phyloP scores from a whole-genome alignment of 148 eudicot genomes.

The Vaccinium vitisidaea region DNA sequence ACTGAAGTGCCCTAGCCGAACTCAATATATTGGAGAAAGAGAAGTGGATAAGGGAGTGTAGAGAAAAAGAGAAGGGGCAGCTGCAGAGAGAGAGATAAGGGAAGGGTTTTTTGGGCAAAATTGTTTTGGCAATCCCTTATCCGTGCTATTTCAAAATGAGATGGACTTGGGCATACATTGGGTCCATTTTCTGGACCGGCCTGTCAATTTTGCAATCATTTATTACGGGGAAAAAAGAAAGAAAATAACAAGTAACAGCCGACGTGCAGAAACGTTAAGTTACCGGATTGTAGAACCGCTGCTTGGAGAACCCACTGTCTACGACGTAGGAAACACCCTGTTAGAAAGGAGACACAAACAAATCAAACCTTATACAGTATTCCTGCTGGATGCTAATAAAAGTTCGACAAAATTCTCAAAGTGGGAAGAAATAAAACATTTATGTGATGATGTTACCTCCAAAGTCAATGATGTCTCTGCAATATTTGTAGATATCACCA shows the following conservation, averaged over 20 bases:
- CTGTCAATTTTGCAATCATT: background rate
- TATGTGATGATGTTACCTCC: constrained; percentile 51
- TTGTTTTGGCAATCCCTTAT: too few species aligned
- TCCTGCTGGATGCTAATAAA: background rate
- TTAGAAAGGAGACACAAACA: constrained; percentile 1
- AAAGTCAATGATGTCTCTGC: constrained; percentile 97
- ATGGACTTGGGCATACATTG: too few species aligned
- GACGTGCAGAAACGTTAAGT: background rate
- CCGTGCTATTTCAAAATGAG: too few species aligned
- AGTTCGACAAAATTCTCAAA: background rate
- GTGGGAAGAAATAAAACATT: background rate
- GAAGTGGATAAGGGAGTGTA: too few species aligned
- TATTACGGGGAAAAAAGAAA: background rate
- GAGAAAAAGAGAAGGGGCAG: too few species aligned
- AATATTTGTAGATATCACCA: constrained; percentile 92
- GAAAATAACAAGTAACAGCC: background rate
- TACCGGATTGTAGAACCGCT: constrained; percentile 95
- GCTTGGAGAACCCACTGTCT: constrained; percentile 98
- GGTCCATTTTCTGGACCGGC: too few species aligned
- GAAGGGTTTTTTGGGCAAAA: too few species aligned
- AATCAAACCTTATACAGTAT: background rate
- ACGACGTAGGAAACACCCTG: constrained; percentile 96
- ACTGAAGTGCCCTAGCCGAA: too few species aligned
- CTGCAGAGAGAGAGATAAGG: too few species aligned
- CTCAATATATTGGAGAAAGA: too few species aligned